These are phyloP conservation scores for Conoideocrella luteorostrata DNA, from an alignment of 2,329 filamentous ascomycete genomes.

Conservation along the genomic window DNA sequence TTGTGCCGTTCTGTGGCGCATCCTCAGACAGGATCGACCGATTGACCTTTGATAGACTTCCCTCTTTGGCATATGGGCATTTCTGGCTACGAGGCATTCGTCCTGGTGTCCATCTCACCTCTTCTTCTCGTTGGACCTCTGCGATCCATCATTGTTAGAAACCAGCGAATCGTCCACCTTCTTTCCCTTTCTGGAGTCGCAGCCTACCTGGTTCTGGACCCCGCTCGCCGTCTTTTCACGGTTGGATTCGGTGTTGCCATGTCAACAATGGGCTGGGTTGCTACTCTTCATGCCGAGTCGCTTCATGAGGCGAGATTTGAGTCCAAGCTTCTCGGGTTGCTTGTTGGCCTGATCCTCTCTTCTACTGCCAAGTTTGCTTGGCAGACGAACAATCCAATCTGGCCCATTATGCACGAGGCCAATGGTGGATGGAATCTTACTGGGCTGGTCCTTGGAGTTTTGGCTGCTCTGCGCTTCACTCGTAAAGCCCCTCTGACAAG, in stretches of 20 bases:
- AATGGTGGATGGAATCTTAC: conserved; percentile 92
- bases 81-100: conserved; percentile 85
- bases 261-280: conserved; percentile 77
- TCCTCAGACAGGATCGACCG: too few species aligned
- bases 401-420: conserved; percentile 83
- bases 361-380: conserved; percentile 88
- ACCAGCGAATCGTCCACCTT: conserved; percentile 66
- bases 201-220: conserved; percentile 69
- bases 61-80: conserved; percentile 99
- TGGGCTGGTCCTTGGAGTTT: conserved; percentile 67
- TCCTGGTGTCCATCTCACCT: conserved; percentile 79
- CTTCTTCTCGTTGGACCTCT: conserved; percentile 67
- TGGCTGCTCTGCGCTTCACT: conserved; percentile 72
- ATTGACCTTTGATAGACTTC: conserved; percentile 58
- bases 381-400: conserved; percentile 92
- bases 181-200: conserved; percentile 71
- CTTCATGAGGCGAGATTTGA: conserved; percentile 71
- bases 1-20: too few species aligned
- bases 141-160: conserved; percentile 59
- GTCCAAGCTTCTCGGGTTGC: conserved; percentile 72
- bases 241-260: conserved; percentile 76
- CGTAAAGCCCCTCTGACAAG: conserved; percentile 50
- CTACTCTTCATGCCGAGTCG: conserved; percentile 73
- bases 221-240: conserved; percentile 69
- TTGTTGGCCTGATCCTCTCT: conserved; percentile 75